These are phyloP conservation scores for Huntiella omanensis DNA, from an alignment of 2,329 filamentous ascomycete species.

Conservation along the genomic window DNA sequence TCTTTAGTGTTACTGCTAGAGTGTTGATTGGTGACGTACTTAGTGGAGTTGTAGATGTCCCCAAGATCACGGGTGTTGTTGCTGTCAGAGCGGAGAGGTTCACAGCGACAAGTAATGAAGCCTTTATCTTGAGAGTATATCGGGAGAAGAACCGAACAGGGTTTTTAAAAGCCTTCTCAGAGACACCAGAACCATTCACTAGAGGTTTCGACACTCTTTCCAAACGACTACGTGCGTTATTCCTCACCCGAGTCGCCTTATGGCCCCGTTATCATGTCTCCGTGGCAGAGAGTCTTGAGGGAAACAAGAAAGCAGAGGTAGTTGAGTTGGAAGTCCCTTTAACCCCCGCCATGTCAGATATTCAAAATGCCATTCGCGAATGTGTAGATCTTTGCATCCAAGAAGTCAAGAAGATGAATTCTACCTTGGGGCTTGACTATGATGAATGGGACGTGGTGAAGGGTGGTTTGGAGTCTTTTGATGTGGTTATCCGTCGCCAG, in stretches of 20 bases:
- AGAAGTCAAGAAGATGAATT: slow-evolving; percentile 81
- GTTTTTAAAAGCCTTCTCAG: slow-evolving; percentile 91
- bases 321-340: slow-evolving; percentile 93
- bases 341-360: slow-evolving; percentile 83
- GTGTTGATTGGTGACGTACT: slow-evolving; percentile 89
- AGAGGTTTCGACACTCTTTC: slow-evolving; percentile 74
- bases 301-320: slow-evolving; percentile 82
- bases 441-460: slow-evolving; percentile 94
- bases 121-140: slow-evolving; percentile 87
- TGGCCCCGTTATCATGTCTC: slow-evolving; percentile 90
- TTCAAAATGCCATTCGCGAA: slow-evolving; percentile 86
- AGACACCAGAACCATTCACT: slow-evolving; percentile 79
- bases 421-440: slow-evolving; percentile 57
- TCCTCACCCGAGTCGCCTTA: slow-evolving; percentile 69
- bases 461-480: slow-evolving; percentile 81
- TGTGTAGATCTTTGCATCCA: slow-evolving; percentile 90
- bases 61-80: slow-evolving; percentile 71
- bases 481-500: slow-evolving; percentile 70
- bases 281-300: slow-evolving; percentile 76
- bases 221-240: slow-evolving; percentile 82
- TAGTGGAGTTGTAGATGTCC: slow-evolving; percentile 62
- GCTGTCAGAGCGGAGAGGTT: slow-evolving; percentile 79
- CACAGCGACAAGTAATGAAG: slow-evolving; percentile 72
- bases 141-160: slow-evolving; percentile 85
- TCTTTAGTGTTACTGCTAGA: slow-evolving; percentile 89